Conservation (phyloP, 2,329 filamentous ascomycete genomes). For the Beauveria varroae region DNA sequence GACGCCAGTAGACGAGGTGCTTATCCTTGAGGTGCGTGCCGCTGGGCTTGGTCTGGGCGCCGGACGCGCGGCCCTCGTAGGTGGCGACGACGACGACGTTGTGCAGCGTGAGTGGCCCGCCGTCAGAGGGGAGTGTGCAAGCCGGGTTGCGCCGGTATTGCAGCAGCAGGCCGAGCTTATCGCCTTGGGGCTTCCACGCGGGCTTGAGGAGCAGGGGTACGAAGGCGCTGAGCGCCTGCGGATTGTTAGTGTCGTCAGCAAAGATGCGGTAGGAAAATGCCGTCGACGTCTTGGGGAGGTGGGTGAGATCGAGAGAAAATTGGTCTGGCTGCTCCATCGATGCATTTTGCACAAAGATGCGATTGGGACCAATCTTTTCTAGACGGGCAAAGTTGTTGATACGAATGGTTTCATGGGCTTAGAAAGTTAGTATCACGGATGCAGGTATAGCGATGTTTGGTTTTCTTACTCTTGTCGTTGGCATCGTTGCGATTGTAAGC, state of each 20-base stretch:
- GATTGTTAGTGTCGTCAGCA: constrained; percentile 49
- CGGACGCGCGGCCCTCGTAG: constrained; percentile 60
- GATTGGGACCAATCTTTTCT: constrained; percentile 90
- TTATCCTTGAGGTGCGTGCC: constrained; percentile 76
- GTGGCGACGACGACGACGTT: constrained; percentile 69
- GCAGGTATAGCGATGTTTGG: not conserved
- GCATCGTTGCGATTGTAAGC: constrained; percentile 57
- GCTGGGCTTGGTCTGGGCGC: constrained; percentile 68
- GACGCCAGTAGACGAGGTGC: constrained; percentile 70
- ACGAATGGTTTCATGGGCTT: constrained; percentile 60
- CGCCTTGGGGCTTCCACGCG: constrained; percentile 74
- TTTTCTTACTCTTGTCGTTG: constrained; percentile 40
- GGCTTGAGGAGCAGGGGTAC: constrained; percentile 68
- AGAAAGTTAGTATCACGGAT: constrained; percentile 5
- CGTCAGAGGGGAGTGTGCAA: constrained; percentile 33
- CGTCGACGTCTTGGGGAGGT: constrained; percentile 65
- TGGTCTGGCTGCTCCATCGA: constrained; percentile 62
- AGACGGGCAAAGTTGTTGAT: constrained; percentile 83
- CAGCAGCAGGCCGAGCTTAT: constrained; percentile 79
- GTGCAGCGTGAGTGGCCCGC: constrained; percentile 39
- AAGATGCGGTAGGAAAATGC: constrained; percentile 93
- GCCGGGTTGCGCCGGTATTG: constrained; percentile 77
- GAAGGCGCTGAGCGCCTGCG: constrained; percentile 39
- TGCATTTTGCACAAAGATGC: constrained; percentile 73
- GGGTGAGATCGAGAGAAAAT: constrained; percentile 67